Conservation (phyloP, 768 basidiomycete genomes). For the Phlebiopsis gigantea region DNA sequence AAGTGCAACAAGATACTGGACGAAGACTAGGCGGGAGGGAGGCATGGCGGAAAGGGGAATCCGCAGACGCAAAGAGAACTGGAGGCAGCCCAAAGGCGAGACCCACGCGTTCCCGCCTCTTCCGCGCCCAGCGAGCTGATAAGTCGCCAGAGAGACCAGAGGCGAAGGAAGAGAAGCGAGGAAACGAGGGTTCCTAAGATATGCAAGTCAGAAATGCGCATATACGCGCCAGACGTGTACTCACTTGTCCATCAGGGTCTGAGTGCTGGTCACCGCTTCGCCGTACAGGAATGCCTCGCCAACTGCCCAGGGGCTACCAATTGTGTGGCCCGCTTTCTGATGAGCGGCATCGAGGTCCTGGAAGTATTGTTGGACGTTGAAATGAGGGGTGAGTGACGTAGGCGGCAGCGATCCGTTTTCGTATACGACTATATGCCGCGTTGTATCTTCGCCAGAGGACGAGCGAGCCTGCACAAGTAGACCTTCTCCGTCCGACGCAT, state of each 20-base stretch:
- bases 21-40: conserved; percentile 72
- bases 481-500: conserved; percentile 27
- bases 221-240: conserved; percentile 2
- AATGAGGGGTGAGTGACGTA: conserved; percentile 59
- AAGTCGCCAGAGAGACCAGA: conserved; percentile 77
- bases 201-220: not conserved
- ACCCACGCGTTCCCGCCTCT: conserved; percentile 90
- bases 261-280: conserved; percentile 89
- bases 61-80: conserved; percentile 73
- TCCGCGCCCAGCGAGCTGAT: conserved; percentile 84
- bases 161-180: conserved; percentile 69
- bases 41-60: conserved; percentile 43
- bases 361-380: conserved; percentile 64
- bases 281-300: conserved; percentile 84
- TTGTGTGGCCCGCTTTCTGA: conserved; percentile 22
- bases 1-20: conserved; percentile 89
- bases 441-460: conserved; percentile 19
- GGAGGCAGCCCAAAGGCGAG: conserved; percentile 85
- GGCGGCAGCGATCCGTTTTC: conserved; percentile 43
- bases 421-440: conserved; percentile 52
- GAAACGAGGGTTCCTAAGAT: conserved; percentile 68
- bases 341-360: conserved; percentile 35
- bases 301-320: conserved; percentile 41
- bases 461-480: conserved; percentile 25
- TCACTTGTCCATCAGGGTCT: conserved; percentile 90